These are phyloP conservation scores for Lactarius evosmus DNA, from an alignment of 768 basidiomycete species.

Conservation along the genomic window DNA sequence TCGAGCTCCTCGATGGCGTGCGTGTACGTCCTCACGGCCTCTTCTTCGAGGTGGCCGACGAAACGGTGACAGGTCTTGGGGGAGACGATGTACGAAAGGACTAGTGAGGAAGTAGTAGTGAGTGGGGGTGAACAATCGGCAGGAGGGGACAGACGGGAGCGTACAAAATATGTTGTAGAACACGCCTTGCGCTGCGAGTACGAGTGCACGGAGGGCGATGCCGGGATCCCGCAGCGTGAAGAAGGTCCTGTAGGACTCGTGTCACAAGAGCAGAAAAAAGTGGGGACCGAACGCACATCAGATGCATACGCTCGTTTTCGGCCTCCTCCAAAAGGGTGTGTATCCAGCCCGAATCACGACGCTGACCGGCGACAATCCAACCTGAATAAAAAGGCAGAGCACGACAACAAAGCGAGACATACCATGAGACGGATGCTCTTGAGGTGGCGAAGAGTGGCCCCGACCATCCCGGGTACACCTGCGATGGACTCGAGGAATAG, in stretches of 20 bases:
- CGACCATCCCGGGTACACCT: constrained; percentile 97
- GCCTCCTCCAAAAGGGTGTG: constrained; percentile 92
- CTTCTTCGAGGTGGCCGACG: constrained; percentile 91
- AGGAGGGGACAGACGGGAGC: constrained; percentile 30
- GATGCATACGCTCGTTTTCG: constrained; percentile 96
- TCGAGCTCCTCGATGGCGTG: constrained; percentile 82
- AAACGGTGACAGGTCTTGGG: constrained; percentile 83
- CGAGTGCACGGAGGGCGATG: constrained; percentile 71
- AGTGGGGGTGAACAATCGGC: neutral
- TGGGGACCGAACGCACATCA: constrained; percentile 53
- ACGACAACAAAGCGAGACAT: constrained; percentile 17
- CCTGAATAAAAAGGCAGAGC: constrained; percentile 10
- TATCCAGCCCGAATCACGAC: constrained; percentile 73
- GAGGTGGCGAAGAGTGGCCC: constrained; percentile 82
- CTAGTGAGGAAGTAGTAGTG: too few species aligned
- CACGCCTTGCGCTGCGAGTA: constrained; percentile 90
- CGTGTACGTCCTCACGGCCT: constrained; percentile 91
- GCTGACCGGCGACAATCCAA: constrained; percentile 32
- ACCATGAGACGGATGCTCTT: constrained; percentile 87
- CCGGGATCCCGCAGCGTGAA: constrained; percentile 87
- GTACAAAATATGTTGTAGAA: constrained; percentile 86
- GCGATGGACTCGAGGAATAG: constrained; percentile 85
- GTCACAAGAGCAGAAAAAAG: neutral
- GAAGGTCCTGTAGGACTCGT: constrained; percentile 71
- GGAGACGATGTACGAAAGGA: constrained; percentile 74